phyloP scores from a whole-genome alignment of 331 rosid species.

The Rosa hybrid region DNA sequence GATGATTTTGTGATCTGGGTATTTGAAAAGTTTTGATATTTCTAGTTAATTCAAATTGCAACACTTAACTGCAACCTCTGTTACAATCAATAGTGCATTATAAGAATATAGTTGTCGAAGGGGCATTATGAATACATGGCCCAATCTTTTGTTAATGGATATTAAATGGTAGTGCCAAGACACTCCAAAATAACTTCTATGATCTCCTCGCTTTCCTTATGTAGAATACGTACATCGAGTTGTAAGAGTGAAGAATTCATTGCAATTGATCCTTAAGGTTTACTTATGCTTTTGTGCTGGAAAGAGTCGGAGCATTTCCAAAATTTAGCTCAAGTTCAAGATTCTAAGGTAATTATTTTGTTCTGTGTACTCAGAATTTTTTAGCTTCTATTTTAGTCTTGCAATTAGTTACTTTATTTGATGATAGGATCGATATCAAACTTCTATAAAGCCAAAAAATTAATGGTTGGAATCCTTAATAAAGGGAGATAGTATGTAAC shows the following conservation, averaged over 20 bases:
- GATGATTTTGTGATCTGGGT: too few relatives aligned
- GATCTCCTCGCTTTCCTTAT: background rate
- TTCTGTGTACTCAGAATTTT: background rate
- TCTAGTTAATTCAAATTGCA: too few relatives aligned
- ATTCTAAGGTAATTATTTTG: slow-evolving; percentile 64
- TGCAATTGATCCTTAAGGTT: background rate
- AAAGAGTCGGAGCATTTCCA: slow-evolving; percentile 64
- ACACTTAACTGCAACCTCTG: too few relatives aligned
- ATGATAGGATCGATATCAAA: too few relatives aligned
- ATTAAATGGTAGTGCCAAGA: background rate
- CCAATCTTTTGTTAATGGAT: background rate
- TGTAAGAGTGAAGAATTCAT: slow-evolving; percentile 21
- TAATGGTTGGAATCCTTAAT: too few relatives aligned
- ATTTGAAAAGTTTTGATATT: too few relatives aligned
- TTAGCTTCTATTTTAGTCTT: background rate
- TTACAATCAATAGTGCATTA: too few relatives aligned
- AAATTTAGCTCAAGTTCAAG: slow-evolving; percentile 70
- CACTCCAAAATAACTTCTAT: background rate
- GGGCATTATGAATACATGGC: background rate
- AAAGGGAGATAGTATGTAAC: too few relatives aligned
- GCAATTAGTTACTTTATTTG: too few relatives aligned
- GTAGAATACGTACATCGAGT: slow-evolving; percentile 34
- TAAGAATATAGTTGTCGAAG: too few relatives aligned
- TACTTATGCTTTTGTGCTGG: slow-evolving; percentile 44
- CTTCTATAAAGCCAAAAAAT: too few relatives aligned